Evolutionary conservation across 2,329 filamentous ascomycete genomes (phyloP), one percentile per base, ranked within the genome.

Genomic region (Diaporthe capsici): DNA sequence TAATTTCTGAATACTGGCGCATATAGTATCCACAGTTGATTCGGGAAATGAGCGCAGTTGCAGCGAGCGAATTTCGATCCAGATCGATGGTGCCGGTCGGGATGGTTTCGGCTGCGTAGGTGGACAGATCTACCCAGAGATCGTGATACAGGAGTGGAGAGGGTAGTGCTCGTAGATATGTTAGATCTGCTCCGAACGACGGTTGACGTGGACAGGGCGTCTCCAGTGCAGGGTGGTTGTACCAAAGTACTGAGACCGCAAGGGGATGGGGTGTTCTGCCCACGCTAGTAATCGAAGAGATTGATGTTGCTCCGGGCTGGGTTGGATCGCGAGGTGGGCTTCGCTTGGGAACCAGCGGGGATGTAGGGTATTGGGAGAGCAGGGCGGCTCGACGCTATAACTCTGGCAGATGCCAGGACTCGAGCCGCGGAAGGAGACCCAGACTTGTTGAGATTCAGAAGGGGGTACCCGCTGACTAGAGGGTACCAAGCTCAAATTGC

Each of bases 271-370:
- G 61, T 17, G 25, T 49, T 61, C 51, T 73, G 60, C n/a, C 70
- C 51, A 47, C 39, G 74, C 58, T 63, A 71, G 65, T 65, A 58
- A 39, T 74, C 65, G 51, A 76, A 76, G 70, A 71, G 71, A 74
- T 65, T 71, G 75, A 74, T 34, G 71, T 58, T 53, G 37, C 55
- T 42, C 53, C 63, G 51, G 63, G 44, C 73, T 71, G 63, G 74
- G 71, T 65, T 74, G 75, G 65, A 74, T 76, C 71, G 74, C 57
- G 74, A 65, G 71, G 68, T 67, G 42, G 63, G 55, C 70, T 75
- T 68, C 37, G 63, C 72, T 74, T 57, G 71, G 37, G 63, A 68
- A 70, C 65, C 74, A 73, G 71, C 63, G 71, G 39, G 68, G 58
- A 58, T 76, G 63, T 39, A 44, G 55, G 57, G 55, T 61, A 37